Evolutionary conservation across 768 basidiomycete species (phyloP).

Genomic region (Artomyces pyxidatus): DNA sequence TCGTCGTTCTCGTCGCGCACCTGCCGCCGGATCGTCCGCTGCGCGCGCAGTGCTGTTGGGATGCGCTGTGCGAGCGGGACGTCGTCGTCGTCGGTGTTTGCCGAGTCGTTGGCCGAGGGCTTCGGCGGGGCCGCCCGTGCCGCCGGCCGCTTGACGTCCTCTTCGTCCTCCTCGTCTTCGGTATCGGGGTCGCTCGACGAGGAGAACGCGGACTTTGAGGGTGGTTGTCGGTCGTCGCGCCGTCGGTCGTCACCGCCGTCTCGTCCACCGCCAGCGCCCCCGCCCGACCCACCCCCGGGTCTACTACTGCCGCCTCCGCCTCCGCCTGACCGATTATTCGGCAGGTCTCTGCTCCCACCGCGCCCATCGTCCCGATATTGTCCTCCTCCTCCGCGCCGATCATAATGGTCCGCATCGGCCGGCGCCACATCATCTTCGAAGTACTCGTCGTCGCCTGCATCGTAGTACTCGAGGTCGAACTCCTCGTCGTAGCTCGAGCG

Average conservation of each 20-base stretch:
- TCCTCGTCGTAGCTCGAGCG: neutral
- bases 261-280: constrained; percentile 17
- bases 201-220: constrained; percentile 24
- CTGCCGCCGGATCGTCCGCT: constrained; percentile 69
- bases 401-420: neutral
- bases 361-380: neutral
- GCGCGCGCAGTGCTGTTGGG: constrained; percentile 76
- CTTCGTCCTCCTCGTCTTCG: constrained; percentile 38
- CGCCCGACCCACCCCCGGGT: constrained; percentile 20
- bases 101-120: constrained; percentile 6
- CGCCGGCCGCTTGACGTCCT: constrained; percentile 34
- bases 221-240: constrained; percentile 28
- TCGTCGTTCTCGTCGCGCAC: constrained; percentile 61
- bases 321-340: neutral
- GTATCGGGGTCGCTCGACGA: constrained; percentile 26
- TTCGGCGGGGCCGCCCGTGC: constrained; percentile 1
- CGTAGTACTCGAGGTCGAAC: neutral
- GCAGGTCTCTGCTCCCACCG: neutral
- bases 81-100: constrained; percentile 47
- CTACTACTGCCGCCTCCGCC: constrained; percentile 16
- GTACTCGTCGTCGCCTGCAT: neutral
- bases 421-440: neutral
- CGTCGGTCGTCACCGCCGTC: constrained; percentile 31
- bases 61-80: constrained; percentile 77
- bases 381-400: no score